Conservation (phyloP, 2,329 filamentous ascomycete genomes). For the Fusarium chuoi region DNA sequence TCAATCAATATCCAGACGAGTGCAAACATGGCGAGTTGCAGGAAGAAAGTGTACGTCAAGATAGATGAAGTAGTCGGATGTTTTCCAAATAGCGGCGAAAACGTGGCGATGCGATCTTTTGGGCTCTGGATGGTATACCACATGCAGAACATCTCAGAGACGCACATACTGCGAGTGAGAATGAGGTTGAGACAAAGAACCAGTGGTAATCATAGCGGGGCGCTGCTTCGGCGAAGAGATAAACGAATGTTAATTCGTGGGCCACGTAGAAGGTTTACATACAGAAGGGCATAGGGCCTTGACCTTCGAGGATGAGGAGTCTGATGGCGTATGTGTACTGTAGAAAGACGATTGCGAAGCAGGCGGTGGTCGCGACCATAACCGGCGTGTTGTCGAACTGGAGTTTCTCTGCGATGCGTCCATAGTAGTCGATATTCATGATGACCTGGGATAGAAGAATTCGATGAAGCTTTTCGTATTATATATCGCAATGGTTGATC, state of each 20-base stretch:
- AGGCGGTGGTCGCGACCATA: neutral
- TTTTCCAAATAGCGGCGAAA: neutral
- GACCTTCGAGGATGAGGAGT: neutral
- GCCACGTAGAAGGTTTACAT: conserved; percentile 10
- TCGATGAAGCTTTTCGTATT: neutral
- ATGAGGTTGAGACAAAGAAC: neutral
- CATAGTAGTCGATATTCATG: neutral
- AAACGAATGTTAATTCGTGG: neutral
- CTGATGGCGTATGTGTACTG: conserved; percentile 17
- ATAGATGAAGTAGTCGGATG: neutral
- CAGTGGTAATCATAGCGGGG: neutral
- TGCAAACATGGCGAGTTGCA: neutral
- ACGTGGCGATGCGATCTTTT: neutral
- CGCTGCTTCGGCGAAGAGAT: neutral
- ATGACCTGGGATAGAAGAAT: neutral
- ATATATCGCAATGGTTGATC: accelerated
- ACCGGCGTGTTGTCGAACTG: neutral
- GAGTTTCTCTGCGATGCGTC: neutral
- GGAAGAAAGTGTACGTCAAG: neutral
- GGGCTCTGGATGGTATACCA: neutral
- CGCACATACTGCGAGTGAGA: neutral
- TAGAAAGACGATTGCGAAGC: neutral
- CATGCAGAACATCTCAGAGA: neutral
- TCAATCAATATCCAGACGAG: neutral
- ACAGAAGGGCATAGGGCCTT: conserved; percentile 15